Conservation (phyloP, 2,329 filamentous ascomycete genomes). For the Apiospora arundinis region DNA sequence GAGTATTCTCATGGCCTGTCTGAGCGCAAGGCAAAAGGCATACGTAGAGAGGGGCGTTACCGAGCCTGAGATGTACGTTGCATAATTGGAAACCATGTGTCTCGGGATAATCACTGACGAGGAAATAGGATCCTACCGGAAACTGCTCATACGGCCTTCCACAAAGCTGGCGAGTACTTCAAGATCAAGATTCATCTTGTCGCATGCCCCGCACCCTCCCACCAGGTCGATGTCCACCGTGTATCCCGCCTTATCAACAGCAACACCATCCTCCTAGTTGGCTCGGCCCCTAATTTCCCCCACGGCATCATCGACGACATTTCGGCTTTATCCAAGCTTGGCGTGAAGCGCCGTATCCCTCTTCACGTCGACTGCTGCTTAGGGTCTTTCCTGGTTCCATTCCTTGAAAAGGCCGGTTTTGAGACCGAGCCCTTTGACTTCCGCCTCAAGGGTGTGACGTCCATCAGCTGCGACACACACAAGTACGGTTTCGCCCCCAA, state of each 20-base stretch:
- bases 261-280: slow-evolving; percentile 93
- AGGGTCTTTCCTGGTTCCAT: slow-evolving; percentile 92
- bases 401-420: slow-evolving; percentile 92
- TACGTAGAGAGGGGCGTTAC: slow-evolving; percentile 84
- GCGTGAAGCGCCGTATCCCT: slow-evolving; percentile 78
- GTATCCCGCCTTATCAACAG: slow-evolving; percentile 88
- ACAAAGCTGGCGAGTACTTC: slow-evolving; percentile 94
- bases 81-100: background rate
- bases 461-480: slow-evolving; percentile 96
- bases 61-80: slow-evolving; percentile 87
- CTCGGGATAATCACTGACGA: background rate
- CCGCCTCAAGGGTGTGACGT: slow-evolving; percentile 89
- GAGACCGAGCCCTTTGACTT: slow-evolving; percentile 91
- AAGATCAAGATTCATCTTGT: slow-evolving; percentile 94
- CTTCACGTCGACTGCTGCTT: slow-evolving; percentile 98
- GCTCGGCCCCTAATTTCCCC: slow-evolving; percentile 95
- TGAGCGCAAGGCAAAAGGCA: slow-evolving; percentile 89
- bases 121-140: slow-evolving; percentile 81
- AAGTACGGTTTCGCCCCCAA: slow-evolving; percentile 99
- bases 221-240: slow-evolving; percentile 81
- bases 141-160: slow-evolving; percentile 95
- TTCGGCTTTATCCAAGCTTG: slow-evolving; percentile 80
- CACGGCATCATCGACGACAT: slow-evolving; percentile 99
- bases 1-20: slow-evolving; percentile 93
- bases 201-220: slow-evolving; percentile 80